phyloP scores from a whole-genome alignment of 2,329 filamentous ascomycete species.

The Aspergillus phoenicis region DNA sequence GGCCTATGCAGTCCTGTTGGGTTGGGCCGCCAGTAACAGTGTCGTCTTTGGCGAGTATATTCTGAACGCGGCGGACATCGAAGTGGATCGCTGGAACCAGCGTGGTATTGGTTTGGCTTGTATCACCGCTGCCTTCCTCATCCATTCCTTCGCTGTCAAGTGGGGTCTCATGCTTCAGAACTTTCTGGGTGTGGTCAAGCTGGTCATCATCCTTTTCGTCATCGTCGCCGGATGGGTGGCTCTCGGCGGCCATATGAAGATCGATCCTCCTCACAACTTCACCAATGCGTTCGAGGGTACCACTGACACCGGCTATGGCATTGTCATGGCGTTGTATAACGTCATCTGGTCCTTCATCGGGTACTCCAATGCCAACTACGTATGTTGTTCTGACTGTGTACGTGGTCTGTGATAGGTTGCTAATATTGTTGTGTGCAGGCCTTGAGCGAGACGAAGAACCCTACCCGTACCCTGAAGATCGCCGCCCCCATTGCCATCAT shows the following conservation, averaged over 20 bases:
- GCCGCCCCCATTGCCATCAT: slow-evolving; percentile 58
- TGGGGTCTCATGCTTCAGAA: slow-evolving; percentile 54
- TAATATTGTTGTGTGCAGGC: slow-evolving; percentile 30
- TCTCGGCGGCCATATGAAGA: slow-evolving; percentile 41
- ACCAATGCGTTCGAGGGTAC: slow-evolving; percentile 43
- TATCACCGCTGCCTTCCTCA: slow-evolving; percentile 51
- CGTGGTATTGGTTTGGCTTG: slow-evolving; percentile 52
- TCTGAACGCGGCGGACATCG: slow-evolving; percentile 49
- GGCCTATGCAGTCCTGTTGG: slow-evolving; percentile 53
- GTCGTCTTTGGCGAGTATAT: slow-evolving; percentile 57
- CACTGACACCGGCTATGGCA: slow-evolving; percentile 44
- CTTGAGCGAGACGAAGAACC: slow-evolving; percentile 60
- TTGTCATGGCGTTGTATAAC: slow-evolving; percentile 63
- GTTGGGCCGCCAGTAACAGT: slow-evolving; percentile 56
- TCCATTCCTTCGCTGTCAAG: slow-evolving; percentile 52
- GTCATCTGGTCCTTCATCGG: slow-evolving; percentile 65
- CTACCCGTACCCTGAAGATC: slow-evolving; percentile 60
- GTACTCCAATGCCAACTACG: slow-evolving; percentile 65
- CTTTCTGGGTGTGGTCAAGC: slow-evolving; percentile 52
- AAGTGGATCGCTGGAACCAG: slow-evolving; percentile 53
- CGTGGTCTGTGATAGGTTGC: slow-evolving; percentile 7
- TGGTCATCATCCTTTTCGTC: slow-evolving; percentile 53
- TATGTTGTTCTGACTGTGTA: slow-evolving; percentile 31
- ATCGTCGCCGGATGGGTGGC: slow-evolving; percentile 48
- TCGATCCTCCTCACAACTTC: slow-evolving; percentile 42